These are phyloP conservation scores for Candida sp. DNA, from an alignment of 1,139 yeast species.

Conservation along the genomic window DNA sequence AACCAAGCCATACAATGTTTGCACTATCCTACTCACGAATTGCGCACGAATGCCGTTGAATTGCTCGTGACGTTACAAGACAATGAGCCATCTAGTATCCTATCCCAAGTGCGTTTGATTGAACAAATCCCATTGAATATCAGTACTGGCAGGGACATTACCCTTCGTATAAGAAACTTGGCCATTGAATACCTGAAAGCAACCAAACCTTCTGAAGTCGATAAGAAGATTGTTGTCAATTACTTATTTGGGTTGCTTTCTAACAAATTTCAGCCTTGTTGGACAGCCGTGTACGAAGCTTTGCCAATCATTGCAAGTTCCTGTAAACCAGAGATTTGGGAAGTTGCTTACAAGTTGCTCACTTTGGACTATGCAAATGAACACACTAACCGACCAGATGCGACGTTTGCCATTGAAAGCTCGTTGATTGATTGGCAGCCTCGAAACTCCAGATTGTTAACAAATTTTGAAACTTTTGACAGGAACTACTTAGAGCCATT, in stretches of 20 bases:
- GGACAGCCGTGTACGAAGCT: conserved; percentile 75
- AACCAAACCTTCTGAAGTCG: conserved; percentile 32
- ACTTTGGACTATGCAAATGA: conserved; percentile 30
- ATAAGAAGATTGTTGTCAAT: conserved; percentile 50
- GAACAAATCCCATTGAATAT: conserved; percentile 77
- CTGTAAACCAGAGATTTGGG: conserved; percentile 61
- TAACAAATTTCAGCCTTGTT: conserved; percentile 81
- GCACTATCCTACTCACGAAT: conserved; percentile 45
- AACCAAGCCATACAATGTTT: conserved; percentile 39
- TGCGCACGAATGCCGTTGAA: conserved; percentile 51
- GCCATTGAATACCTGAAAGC: conserved; percentile 50
- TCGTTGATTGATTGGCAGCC: conserved; percentile 33
- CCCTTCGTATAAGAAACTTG: conserved; percentile 68
- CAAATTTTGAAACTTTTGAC: conserved; percentile 27
- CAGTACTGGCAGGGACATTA: conserved; percentile 74
- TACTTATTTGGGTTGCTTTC: conserved; percentile 77
- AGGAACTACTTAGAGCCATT: conserved; percentile 24
- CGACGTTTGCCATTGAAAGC: conserved; percentile 23
- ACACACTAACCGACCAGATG: conserved; percentile 18
- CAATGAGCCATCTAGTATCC: conserved; percentile 35
- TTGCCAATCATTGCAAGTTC: conserved; percentile 52
- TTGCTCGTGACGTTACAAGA: conserved; percentile 38
- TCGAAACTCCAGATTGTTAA: conserved; percentile 31
- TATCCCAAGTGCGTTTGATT: conserved; percentile 53
- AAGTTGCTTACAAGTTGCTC: conserved; percentile 46